Percentiles rank a stretch among this genome's conserved stretches.
Conservation (phyloP, 108 stramenopile species). For the Cyclotella atomus region DNA sequence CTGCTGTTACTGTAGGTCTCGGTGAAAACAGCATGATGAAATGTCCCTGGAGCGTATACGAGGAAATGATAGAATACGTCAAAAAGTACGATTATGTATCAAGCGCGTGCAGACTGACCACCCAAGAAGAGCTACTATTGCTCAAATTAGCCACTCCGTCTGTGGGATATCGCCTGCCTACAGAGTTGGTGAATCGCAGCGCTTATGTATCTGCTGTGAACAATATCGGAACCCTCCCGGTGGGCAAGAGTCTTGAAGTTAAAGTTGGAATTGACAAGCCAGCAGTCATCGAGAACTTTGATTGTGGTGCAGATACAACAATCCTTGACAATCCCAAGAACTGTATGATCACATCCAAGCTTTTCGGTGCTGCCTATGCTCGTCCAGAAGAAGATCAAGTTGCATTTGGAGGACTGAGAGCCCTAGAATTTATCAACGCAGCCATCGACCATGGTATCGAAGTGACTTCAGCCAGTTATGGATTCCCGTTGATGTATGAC, state of each 20-base stretch:
- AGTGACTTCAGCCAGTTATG: constrained; percentile 87
- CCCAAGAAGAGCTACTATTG: constrained; percentile 89
- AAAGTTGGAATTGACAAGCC: constrained; percentile 82
- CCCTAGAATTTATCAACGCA: constrained; percentile 86
- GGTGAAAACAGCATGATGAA: constrained; percentile 88
- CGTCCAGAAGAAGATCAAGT: constrained; percentile 90
- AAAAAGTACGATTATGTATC: constrained; percentile 89
- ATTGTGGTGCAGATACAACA: constrained; percentile 76
- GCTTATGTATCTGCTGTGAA: constrained; percentile 87
- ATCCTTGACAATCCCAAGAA: constrained; percentile 91
- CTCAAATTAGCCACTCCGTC: constrained; percentile 83
- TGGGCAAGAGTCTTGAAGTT: constrained; percentile 63
- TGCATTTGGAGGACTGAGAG: constrained; percentile 86
- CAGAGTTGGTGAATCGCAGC: constrained; percentile 79
- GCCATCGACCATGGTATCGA: constrained; percentile 87
- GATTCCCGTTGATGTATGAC: constrained; percentile 97
- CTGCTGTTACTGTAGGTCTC: constrained; percentile 86
- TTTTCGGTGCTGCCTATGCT: constrained; percentile 90
- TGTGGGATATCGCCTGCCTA: constrained; percentile 64
- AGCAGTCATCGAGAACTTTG: constrained; percentile 85
- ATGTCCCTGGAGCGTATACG: constrained; percentile 90
- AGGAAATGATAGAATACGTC: constrained; percentile 90
- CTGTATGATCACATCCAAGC: constrained; percentile 80
- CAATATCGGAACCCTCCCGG: constrained; percentile 75
- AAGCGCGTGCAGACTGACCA: constrained; percentile 89